Conservation (phyloP, 1,139 yeast genomes). For the Meyerozyma carpophila region DNA sequence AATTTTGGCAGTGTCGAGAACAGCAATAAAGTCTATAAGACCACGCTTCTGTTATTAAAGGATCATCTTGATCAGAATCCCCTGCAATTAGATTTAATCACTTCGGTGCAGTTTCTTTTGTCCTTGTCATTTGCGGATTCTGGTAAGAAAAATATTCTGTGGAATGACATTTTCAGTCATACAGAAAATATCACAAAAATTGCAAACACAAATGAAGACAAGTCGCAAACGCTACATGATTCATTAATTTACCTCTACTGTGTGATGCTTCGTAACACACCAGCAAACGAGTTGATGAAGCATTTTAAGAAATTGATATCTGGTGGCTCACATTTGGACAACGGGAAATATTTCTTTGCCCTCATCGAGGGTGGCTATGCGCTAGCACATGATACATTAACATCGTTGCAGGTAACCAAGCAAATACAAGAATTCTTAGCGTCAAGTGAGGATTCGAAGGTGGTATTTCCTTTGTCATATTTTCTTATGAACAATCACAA, state of each 20-base stretch:
- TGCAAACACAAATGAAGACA: slow-evolving; percentile 3
- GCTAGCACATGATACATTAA: slow-evolving; percentile 38
- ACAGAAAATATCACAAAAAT: slow-evolving; percentile 8
- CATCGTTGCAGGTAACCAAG: slow-evolving; percentile 40
- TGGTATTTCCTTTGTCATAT: slow-evolving; percentile 23
- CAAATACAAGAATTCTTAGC: slow-evolving; percentile 47
- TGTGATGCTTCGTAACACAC: slow-evolving; percentile 55
- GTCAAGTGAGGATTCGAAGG: slow-evolving; percentile 13
- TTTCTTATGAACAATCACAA: slow-evolving; percentile 20
- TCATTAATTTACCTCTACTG: slow-evolving; percentile 39
- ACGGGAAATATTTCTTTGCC: slow-evolving; percentile 37
- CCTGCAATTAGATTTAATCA: slow-evolving; percentile 8
- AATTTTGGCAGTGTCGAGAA: slow-evolving; percentile 57
- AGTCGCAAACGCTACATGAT: slow-evolving; percentile 15
- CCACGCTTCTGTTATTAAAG: not conserved
- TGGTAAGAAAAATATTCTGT: slow-evolving; percentile 52
- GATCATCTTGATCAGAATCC: not conserved
- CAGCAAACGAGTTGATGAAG: slow-evolving; percentile 43
- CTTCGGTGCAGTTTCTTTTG: slow-evolving; percentile 27
- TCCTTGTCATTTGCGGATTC: slow-evolving; percentile 60
- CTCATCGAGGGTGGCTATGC: slow-evolving; percentile 46
- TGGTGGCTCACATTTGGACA: slow-evolving; percentile 22
- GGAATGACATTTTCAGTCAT: slow-evolving; percentile 26
- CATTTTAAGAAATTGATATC: slow-evolving; percentile 40
- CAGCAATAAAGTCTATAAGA: slow-evolving; percentile 32